Evolutionary conservation across 768 basidiomycete species (phyloP).

Genomic region (Agrocybe pediades): DNA sequence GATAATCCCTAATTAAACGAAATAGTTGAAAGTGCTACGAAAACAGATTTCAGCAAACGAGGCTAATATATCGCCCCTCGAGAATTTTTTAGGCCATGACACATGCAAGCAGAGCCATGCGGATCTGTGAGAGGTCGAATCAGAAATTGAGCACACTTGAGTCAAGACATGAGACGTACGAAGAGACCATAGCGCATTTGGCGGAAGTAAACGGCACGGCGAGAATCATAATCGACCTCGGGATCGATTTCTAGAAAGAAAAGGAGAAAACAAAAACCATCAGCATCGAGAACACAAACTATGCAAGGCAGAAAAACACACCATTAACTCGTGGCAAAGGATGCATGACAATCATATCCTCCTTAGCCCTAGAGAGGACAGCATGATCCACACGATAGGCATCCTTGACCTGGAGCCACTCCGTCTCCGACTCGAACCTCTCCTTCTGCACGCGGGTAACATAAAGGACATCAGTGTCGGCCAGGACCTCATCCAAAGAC

Average conservation of each 20-base stretch:
- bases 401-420: conserved; percentile 92
- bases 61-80: background rate
- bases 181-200: conserved; percentile 99
- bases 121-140: conserved; percentile 6
- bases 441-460: conserved; percentile 97
- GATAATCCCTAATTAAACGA: background rate
- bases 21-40: background rate
- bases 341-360: conserved; percentile 99
- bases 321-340: conserved; percentile 94
- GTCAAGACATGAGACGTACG: conserved; percentile 52
- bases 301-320: conserved; percentile 28
- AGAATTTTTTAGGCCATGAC: conserved; percentile 13
- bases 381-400: conserved; percentile 94
- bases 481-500: conserved; percentile 88
- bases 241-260: conserved; percentile 87
- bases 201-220: conserved; percentile 95
- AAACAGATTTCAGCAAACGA: background rate
- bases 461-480: conserved; percentile 94
- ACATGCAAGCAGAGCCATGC: conserved; percentile 15
- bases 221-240: conserved; percentile 95
- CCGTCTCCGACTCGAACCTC: conserved; percentile 76
- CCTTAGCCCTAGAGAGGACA: conserved; percentile 89
- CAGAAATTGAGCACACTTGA: background rate
- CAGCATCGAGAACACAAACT: conserved; percentile 10
- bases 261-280: no score